These are phyloP conservation scores for Metarhizium anisopliae DNA, from an alignment of 2,329 filamentous ascomycete genomes.

Conservation along the genomic window DNA sequence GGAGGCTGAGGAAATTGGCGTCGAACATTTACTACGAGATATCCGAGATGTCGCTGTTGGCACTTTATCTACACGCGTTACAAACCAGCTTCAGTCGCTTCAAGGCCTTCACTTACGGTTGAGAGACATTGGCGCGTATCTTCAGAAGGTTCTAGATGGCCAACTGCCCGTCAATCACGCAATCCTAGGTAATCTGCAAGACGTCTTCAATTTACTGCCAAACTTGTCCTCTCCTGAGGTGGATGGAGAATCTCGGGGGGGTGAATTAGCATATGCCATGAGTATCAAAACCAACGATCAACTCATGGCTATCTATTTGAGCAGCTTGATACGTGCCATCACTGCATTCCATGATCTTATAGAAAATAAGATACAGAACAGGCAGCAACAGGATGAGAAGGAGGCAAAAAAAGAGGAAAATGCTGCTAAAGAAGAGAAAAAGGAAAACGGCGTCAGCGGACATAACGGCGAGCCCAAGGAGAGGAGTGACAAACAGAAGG, in stretches of 20 bases:
- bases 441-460: constrained; percentile 35
- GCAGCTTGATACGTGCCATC: constrained; percentile 92
- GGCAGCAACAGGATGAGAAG: constrained; percentile 93
- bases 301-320: constrained; percentile 96
- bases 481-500: constrained; percentile 43
- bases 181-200: constrained; percentile 95
- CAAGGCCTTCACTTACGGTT: constrained; percentile 92
- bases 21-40: constrained; percentile 94
- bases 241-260: constrained; percentile 56
- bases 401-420: constrained; percentile 71
- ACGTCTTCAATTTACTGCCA: constrained; percentile 96
- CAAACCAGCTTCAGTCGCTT: constrained; percentile 92
- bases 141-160: constrained; percentile 90
- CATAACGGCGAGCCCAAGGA: constrained; percentile 41
- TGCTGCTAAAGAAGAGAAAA: constrained; percentile 51
- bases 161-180: constrained; percentile 94
- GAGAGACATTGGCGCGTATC: constrained; percentile 89
- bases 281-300: constrained; percentile 99
- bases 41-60: constrained; percentile 97
- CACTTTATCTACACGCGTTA: constrained; percentile 92
- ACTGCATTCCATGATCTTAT: constrained; percentile 98
- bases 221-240: constrained; percentile 82
- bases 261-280: constrained; percentile 91
- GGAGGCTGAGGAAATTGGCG: constrained; percentile 97
- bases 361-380: constrained; percentile 99